phyloP scores from a whole-genome alignment of 352 stramenopile species.

The Globisporangium cederbergense region DNA sequence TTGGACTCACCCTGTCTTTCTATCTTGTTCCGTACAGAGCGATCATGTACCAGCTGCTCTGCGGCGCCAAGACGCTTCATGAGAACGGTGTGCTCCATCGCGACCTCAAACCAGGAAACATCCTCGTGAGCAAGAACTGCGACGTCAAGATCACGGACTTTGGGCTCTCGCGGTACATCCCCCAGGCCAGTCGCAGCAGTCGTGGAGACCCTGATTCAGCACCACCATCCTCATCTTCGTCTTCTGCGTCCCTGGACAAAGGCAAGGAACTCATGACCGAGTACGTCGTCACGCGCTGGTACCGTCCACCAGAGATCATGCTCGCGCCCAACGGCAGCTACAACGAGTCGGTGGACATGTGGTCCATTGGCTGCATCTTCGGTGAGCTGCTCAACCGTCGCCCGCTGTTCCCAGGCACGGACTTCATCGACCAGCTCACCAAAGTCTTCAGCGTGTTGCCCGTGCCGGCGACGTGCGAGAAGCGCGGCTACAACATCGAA shows the following conservation, averaged over 20 bases:
- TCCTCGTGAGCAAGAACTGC: conserved; percentile 84
- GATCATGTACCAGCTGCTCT: conserved; percentile 93
- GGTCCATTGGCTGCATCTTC: conserved; percentile 92
- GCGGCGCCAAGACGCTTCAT: conserved; percentile 88
- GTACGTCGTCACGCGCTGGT: conserved; percentile 91
- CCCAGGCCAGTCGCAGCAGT: conserved; percentile 21
- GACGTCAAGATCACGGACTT: conserved; percentile 88
- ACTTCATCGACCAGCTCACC: conserved; percentile 83
- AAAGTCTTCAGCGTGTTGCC: conserved; percentile 70
- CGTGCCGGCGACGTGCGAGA: conserved; percentile 56
- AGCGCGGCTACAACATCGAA: conserved; percentile 72
- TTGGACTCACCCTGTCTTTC: conserved; percentile 25
- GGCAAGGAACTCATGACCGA: conserved; percentile 79
- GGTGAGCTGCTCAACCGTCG: conserved; percentile 86
- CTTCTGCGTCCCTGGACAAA: conserved; percentile 26
- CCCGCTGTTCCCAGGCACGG: conserved; percentile 68
- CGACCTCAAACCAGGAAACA: conserved; percentile 81
- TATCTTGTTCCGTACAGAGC: conserved; percentile 39
- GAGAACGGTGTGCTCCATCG: conserved; percentile 87
- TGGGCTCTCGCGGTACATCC: conserved; percentile 70
- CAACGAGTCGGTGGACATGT: conserved; percentile 83
- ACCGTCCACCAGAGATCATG: conserved; percentile 86
- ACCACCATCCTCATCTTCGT: conserved; percentile 15
- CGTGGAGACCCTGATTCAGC: conserved; percentile 14
- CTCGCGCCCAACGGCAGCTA: conserved; percentile 73